These are phyloP conservation scores for Colletotrichum melonis DNA, from an alignment of 2,329 filamentous ascomycete genomes.

Conservation along the genomic window DNA sequence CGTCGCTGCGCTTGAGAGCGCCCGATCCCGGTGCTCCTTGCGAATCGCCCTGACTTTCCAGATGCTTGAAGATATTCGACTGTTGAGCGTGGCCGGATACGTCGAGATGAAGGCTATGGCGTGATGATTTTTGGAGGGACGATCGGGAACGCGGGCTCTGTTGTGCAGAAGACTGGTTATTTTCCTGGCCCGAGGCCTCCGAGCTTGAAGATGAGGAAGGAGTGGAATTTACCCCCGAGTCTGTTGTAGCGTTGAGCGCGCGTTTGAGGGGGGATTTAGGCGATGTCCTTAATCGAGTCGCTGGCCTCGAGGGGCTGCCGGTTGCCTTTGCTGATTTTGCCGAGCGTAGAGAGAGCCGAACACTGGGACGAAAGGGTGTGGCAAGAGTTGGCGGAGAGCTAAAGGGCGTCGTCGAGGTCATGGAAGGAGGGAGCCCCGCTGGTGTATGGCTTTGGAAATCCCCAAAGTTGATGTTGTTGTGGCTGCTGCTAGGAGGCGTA, in stretches of 20 bases:
- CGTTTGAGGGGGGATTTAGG: slow-evolving; percentile 86
- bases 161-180: slow-evolving; percentile 49
- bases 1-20: slow-evolving; percentile 91
- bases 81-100: slow-evolving; percentile 64
- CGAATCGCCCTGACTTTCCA: slow-evolving; percentile 65
- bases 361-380: slow-evolving; percentile 73
- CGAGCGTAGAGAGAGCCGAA: slow-evolving; percentile 74
- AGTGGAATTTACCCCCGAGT: slow-evolving; percentile 61
- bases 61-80: slow-evolving; percentile 58
- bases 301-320: slow-evolving; percentile 62
- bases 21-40: slow-evolving; percentile 63
- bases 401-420: slow-evolving; percentile 44
- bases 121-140: slow-evolving; percentile 59
- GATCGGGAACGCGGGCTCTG: slow-evolving; percentile 56
- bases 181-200: slow-evolving; percentile 56
- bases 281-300: slow-evolving; percentile 74
- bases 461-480: slow-evolving; percentile 45
- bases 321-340: slow-evolving; percentile 69
- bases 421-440: slow-evolving; percentile 39
- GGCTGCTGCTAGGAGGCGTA: slow-evolving; percentile 39
- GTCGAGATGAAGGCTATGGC: slow-evolving; percentile 69
- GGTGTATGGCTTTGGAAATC: slow-evolving; percentile 43
- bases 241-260: slow-evolving; percentile 75
- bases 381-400: slow-evolving; percentile 59
- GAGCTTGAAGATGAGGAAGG: slow-evolving; percentile 69